Evolutionary conservation across 1,284 basidiomycete genomes (phyloP).

Genomic region (Fomitopsis palustris): DNA sequence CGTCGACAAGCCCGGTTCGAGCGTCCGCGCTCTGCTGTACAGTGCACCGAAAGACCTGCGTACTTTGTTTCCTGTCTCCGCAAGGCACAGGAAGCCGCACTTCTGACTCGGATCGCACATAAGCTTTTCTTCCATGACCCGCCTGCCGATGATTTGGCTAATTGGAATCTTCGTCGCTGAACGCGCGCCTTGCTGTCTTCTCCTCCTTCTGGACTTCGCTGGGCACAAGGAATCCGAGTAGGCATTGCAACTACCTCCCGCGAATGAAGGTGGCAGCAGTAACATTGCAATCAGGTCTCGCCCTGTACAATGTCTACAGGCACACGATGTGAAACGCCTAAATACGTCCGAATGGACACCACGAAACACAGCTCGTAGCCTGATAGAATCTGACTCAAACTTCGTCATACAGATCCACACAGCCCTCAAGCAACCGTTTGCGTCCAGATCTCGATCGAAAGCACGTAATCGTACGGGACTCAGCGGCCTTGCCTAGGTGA

Average conservation of each 20-base stretch:
- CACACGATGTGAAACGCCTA: background rate
- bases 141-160: background rate
- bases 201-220: background rate
- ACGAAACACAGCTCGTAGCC: background rate
- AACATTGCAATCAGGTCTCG: background rate
- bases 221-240: background rate
- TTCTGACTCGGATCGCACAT: background rate
- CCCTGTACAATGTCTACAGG: background rate
- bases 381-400: slow-evolving; percentile 1
- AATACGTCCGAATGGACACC: background rate
- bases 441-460: background rate
- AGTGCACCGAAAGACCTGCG: background rate
- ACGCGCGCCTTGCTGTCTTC: background rate
- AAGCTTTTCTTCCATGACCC: background rate
- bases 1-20: background rate
- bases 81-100: background rate
- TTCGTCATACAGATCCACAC: background rate
- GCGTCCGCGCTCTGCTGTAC: background rate
- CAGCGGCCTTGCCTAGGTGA: background rate
- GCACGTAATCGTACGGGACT: background rate
- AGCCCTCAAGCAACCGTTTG: background rate
- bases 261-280: background rate
- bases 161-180: background rate
- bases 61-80: background rate
- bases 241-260: background rate